phyloP scores from a whole-genome alignment of 805 yeast genomes.

The Cyberlindnera amylophila region DNA sequence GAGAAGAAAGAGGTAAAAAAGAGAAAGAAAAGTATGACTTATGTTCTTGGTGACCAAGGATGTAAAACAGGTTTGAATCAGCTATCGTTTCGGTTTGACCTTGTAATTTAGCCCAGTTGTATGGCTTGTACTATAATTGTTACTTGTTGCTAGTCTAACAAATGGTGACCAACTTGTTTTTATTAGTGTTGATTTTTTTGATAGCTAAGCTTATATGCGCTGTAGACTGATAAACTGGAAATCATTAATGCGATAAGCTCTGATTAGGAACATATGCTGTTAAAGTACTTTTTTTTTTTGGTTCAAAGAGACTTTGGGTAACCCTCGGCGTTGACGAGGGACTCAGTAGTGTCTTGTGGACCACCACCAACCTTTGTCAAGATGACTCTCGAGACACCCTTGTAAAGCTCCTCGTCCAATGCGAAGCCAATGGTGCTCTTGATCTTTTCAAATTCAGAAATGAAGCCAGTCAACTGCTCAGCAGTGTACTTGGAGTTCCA shows the following conservation, averaged over 20 bases:
- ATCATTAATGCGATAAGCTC: too few species aligned
- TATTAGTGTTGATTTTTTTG: too few species aligned
- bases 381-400: conserved; percentile 80
- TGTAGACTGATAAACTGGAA: too few species aligned
- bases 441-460: conserved; percentile 26
- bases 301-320: conserved; percentile 37
- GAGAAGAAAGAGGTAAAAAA: neutral
- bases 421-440: conserved; percentile 33
- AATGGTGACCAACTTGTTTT: too few species aligned
- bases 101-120: neutral
- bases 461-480: conserved; percentile 27
- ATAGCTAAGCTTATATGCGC: too few species aligned
- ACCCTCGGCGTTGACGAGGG: conserved; percentile 60
- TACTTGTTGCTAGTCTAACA: neutral
- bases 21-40: neutral
- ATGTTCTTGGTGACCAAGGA: neutral
- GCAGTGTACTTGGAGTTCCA: conserved; percentile 51
- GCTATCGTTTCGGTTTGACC: neutral
- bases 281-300: neutral
- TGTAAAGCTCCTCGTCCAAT: conserved; percentile 48
- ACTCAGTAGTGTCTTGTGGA: conserved; percentile 58
- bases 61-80: neutral
- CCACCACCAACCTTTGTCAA: conserved; percentile 86
- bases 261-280: neutral
- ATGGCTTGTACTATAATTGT: conserved; percentile 2